A percentile compares a stretch with the other conserved stretches of the same genome.
Evolutionary conservation across 176 grass and related monocot genomes (phyloP).

Genomic region (Tillandsia leiboldiana): DNA sequence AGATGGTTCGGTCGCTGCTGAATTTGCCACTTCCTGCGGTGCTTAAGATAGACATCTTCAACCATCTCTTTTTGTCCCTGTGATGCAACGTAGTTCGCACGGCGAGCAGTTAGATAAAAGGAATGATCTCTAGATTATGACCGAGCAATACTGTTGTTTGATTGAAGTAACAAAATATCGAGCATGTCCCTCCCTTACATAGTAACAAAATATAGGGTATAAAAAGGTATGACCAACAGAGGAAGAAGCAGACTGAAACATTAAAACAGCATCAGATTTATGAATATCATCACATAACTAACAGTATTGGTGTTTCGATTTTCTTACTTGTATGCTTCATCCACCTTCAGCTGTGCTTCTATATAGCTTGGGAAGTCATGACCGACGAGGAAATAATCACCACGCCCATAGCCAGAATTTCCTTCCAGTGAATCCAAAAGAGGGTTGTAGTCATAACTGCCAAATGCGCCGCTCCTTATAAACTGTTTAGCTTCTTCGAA

Average conservation of each 20-base stretch:
- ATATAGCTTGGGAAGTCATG: slow-evolving; percentile 93
- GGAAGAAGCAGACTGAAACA: too few relatives aligned
- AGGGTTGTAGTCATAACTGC: slow-evolving; percentile 66
- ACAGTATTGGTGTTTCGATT: neutral
- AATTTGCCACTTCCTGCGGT: slow-evolving; percentile 96
- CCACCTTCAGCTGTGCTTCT: slow-evolving; percentile 61
- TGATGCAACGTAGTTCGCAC: slow-evolving; percentile 14
- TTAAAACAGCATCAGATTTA: too few relatives aligned
- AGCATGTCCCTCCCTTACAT: too few relatives aligned
- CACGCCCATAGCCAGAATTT: slow-evolving; percentile 85
- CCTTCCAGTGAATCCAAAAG: slow-evolving; percentile 95
- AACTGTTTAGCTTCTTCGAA: slow-evolving; percentile 88
- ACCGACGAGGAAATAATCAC: slow-evolving; percentile 98
- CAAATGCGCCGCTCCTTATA: slow-evolving; percentile 73
- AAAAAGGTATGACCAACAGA: too few relatives aligned
- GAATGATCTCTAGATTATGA: neutral
- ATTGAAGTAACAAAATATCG: too few relatives aligned
- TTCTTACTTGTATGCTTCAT: slow-evolving; percentile 95
- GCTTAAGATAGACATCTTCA: slow-evolving; percentile 91
- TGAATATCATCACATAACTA: too few relatives aligned
- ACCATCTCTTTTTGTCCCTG: slow-evolving; percentile 85
- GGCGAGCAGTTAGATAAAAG: slow-evolving; percentile 5
- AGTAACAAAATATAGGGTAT: too few relatives aligned
- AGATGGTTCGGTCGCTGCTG: slow-evolving; percentile 93
- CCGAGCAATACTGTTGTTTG: too few relatives aligned